Evolutionary conservation across 805 yeast genomes (phyloP), one percentile per base, ranked within the genome.

Genomic region (Grigorovia transvaalensis): DNA sequence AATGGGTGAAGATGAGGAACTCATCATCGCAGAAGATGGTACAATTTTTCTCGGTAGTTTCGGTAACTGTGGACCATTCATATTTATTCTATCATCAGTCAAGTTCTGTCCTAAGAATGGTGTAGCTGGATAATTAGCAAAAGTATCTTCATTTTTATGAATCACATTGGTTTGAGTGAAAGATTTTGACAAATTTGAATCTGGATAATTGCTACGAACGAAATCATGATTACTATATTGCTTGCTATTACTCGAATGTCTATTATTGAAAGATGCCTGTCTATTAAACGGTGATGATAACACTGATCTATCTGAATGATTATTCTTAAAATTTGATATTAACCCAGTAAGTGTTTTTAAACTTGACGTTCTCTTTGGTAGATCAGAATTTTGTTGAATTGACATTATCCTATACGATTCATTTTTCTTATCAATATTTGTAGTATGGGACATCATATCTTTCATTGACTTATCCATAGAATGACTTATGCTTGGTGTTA

Each of bases 401-500:
- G 47, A 45, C 47, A 45, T 45, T 9, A 45, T 17, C 33, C 29
- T 30, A 45, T 33, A 45, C 13, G 47, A 45, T 17, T 45, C 47
- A 19, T 18, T 30, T 33, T 15, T 45, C 12, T 30, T 27, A 19
- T 23, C 29, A 18, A 20, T 18, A 45, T 33, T 30, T 18, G 47
- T 30, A 12, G 47, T 13, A 13, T 38, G 47, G 1, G 60, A 50
- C 61, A 63, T 57, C 64, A 59, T 59, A 45, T 56, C 58, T 46
- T 56, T 53, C 57, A 59, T 56, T 0, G 64, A 57, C 13, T 45
- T 49, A 47, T 59, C 64, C 59, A 59, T 56, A 3, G 57, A 47
- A 17, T 51, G 45, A 20, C 53, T 49, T 11, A 54, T 48, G 41
- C 50, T 56, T 7, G 61, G 59, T 1, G 58, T 40, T 50, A 56